phyloP scores from a whole-genome alignment of 352 stramenopile genomes.

The Globisporangium radiosum region DNA sequence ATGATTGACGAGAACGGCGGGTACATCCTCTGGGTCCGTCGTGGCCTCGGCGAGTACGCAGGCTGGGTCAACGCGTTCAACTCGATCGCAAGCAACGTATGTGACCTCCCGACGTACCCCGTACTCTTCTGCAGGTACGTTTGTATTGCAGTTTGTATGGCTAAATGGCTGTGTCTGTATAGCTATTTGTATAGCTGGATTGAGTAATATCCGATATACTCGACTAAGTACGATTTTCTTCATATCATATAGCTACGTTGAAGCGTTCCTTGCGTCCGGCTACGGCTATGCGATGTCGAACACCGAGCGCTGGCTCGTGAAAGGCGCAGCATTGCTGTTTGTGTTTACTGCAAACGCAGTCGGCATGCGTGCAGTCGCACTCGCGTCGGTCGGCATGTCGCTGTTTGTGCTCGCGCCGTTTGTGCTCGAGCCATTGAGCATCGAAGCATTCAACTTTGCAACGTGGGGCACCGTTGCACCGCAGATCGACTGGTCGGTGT shows the following conservation, averaged over 20 bases:
- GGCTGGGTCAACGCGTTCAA: constrained; percentile 85
- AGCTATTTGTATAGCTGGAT: no score
- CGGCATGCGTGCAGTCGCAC: constrained; percentile 68
- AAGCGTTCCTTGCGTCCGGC: constrained; percentile 63
- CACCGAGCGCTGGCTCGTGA: constrained; percentile 62
- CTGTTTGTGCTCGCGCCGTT: constrained; percentile 80
- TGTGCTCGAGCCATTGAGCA: constrained; percentile 60
- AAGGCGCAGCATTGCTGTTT: constrained; percentile 56
- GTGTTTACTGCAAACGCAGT: constrained; percentile 69
- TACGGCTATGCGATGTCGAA: constrained; percentile 47
- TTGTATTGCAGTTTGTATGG: background rate
- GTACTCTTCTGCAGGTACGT: constrained; percentile 71
- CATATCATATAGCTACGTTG: constrained; percentile 45
- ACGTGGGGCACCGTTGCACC: constrained; percentile 66
- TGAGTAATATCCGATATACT: no score
- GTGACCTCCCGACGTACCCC: constrained; percentile 76
- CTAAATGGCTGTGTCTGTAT: background rate
- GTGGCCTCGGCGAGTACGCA: constrained; percentile 68
- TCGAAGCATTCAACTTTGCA: constrained; percentile 66
- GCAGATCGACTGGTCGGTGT: constrained; percentile 78
- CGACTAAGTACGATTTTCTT: background rate
- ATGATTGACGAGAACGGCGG: constrained; percentile 85
- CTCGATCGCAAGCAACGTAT: constrained; percentile 79
- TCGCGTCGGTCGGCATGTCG: constrained; percentile 76
- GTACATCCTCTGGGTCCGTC: constrained; percentile 83